Evolutionary conservation across 1,284 basidiomycete genomes (phyloP).

Genomic region (Irpex rosettiformis): DNA sequence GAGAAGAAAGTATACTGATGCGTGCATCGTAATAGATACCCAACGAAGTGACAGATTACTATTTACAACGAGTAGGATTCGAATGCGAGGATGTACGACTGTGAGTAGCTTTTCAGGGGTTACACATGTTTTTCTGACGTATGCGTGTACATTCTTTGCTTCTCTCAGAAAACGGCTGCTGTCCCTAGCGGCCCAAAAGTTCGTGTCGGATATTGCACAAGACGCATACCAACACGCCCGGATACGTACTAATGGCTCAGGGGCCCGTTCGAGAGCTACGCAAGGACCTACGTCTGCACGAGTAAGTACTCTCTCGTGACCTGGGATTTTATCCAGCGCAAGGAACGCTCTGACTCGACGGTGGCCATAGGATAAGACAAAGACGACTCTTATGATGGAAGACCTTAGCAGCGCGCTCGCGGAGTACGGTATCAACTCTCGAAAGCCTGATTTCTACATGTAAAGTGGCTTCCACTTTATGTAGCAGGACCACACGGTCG

Average conservation of each 20-base stretch:
- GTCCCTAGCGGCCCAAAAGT: conserved; percentile 96
- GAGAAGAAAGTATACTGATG: neutral
- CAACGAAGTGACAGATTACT: conserved; percentile 97
- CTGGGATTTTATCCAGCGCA: neutral
- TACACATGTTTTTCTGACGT: neutral
- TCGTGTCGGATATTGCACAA: conserved; percentile 94
- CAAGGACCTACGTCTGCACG: conserved; percentile 61
- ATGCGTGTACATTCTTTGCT: neutral
- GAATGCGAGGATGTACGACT: conserved; percentile 92
- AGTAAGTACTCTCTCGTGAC: conserved; percentile 36
- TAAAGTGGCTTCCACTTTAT: too few species aligned
- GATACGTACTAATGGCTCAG: conserved; percentile 79
- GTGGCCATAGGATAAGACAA: conserved; percentile 85
- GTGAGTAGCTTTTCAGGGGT: conserved; percentile 52
- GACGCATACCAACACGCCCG: conserved; percentile 98
- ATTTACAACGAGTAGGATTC: conserved; percentile 94
- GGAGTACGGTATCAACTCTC: conserved; percentile 95
- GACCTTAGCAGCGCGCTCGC: conserved; percentile 89
- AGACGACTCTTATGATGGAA: conserved; percentile 98
- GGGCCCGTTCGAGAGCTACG: conserved; percentile 63
- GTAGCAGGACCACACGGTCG: too few species aligned
- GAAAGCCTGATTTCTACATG: conserved; percentile 88
- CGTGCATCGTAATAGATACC: conserved; percentile 75
- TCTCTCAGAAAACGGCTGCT: conserved; percentile 85
- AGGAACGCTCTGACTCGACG: neutral